Base-by-base conservation (phyloP, 345 rosid species). In the Carallia brachiata region DNA sequence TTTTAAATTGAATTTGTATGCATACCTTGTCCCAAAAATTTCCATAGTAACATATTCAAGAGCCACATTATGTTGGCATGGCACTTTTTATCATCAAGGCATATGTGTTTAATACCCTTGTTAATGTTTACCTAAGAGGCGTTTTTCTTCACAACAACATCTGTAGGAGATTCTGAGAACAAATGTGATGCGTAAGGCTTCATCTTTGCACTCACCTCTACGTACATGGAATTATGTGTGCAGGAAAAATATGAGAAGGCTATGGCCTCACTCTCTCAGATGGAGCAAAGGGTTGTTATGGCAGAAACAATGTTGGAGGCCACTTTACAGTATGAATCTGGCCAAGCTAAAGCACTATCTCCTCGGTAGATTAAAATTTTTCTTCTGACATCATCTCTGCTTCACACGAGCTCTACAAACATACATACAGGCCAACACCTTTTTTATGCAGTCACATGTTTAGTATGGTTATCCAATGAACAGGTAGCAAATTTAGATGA, bases 271-370 rank as follows among this genome's bases (percentile, higher is more conserved):
- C 67, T 92, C 62, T 82, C 89, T 75, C 84, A 85, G 70, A 86
- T 92, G 97, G 92, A 92, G 78, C 84, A 92, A 84, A 85, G 92
- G 83, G 86, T 83, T 28, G 88, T 90, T 66, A 82, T 91, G 86
- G 99, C 97, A 74, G 99, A 95, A 75, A 83, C 97, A 60, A 86
- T 86, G 68, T 76, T 95, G 71, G 96, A 92, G 83, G 99, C 99
- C 75, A 95, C 97, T 40, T 27, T 85, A 78, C 89, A 90, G 67
- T 90, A 89, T 77, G 86, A 90, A 76, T 75, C 86, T 75, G 96
- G 97, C 70, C 89, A 92, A 82, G 71, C 81, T 62, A 95, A 83
- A 82, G 93, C 92, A 61, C 63, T 67, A 69, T 78, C 84, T 67
- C 84, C 96, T 75, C 97, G 93, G 50, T 34, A 81, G 96, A 87